Evolutionary conservation across 164 flowering plant genomes (phyloP).

Genomic region (Chimonanthus salicifolius): DNA sequence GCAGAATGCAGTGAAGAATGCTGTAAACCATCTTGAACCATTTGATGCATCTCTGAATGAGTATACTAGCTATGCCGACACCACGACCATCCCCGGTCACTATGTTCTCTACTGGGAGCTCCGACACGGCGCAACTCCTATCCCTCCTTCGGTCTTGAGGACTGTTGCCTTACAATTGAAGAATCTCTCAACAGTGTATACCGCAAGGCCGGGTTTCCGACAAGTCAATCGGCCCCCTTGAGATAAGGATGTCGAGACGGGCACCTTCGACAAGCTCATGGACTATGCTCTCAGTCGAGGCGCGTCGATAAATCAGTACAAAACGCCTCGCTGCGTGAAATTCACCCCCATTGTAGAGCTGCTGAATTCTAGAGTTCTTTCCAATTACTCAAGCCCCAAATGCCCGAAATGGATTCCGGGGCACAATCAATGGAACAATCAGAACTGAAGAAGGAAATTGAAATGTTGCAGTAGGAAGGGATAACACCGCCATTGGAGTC

Average conservation of each 20-base stretch:
- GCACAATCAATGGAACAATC: constrained; percentile 44
- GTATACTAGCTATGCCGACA: constrained; percentile 91
- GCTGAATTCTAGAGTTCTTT: constrained; percentile 57
- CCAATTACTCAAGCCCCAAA: constrained; percentile 69
- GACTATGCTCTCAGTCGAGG: constrained; percentile 85
- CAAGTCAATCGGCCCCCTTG: constrained; percentile 86
- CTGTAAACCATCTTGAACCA: constrained; percentile 55
- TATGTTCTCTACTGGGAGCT: constrained; percentile 94
- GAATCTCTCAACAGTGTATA: constrained; percentile 90
- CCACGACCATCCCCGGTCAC: constrained; percentile 71
- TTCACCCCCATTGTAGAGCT: constrained; percentile 83
- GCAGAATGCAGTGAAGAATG: constrained; percentile 74
- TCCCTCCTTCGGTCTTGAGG: constrained; percentile 80
- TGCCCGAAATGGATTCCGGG: constrained; percentile 94
- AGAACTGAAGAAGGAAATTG: not conserved
- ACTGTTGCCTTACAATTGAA: constrained; percentile 80
- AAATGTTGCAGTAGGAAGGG: not conserved
- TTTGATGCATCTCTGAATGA: constrained; percentile 64
- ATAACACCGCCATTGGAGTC: not conserved
- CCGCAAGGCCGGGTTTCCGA: constrained; percentile 81
- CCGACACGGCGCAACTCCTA: constrained; percentile 39
- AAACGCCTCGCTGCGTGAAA: constrained; percentile 92
- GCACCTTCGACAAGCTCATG: constrained; percentile 96
- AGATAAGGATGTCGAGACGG: constrained; percentile 79
- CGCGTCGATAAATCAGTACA: constrained; percentile 94